These are phyloP conservation scores for Blastocystis sp. DNA, from an alignment of 352 stramenopile genomes.

Conservation along the genomic window DNA sequence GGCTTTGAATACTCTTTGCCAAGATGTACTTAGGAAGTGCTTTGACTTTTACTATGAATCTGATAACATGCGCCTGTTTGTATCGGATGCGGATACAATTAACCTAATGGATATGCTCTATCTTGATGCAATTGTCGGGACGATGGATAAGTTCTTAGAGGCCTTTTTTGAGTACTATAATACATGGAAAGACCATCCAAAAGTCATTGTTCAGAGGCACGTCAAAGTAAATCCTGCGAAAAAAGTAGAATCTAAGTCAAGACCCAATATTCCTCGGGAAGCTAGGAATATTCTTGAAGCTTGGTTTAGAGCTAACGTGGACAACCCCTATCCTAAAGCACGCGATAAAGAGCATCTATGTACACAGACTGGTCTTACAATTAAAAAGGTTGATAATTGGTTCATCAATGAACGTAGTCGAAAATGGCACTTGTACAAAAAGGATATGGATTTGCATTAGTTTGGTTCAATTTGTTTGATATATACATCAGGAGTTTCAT, in stretches of 20 bases:
- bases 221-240: neutral
- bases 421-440: conserved; percentile 46
- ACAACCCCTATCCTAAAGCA: neutral
- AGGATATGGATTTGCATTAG: neutral
- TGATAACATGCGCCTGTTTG: neutral
- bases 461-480: neutral
- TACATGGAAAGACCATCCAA: neutral
- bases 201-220: neutral
- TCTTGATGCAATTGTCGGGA: neutral
- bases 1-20: neutral
- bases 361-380: neutral
- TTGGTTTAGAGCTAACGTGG: conserved; percentile 6
- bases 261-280: conserved; percentile 11
- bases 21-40: neutral
- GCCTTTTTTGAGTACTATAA: neutral
- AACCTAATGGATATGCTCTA: neutral
- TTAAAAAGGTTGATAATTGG: conserved; percentile 49
- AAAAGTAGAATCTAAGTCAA: neutral
- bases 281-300: neutral
- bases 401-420: conserved; percentile 50
- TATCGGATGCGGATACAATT: neutral
- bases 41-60: conserved; percentile 15
- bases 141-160: neutral
- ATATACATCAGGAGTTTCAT: too few species aligned
- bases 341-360: conserved; percentile 18